Conservation (phyloP, 306 rosid species). For the Abrus precatorius region DNA sequence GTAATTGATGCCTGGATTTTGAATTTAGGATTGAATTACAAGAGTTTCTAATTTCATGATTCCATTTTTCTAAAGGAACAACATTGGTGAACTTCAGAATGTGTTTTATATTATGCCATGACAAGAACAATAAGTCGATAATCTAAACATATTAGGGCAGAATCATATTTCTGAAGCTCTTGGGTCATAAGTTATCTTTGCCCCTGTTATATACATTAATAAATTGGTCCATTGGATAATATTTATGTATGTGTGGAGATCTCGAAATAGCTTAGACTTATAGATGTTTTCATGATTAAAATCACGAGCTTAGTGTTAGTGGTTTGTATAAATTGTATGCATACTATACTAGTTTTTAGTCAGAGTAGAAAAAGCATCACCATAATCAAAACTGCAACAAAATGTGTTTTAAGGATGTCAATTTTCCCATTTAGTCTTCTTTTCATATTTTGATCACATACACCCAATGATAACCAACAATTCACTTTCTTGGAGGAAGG, state of each 20-base stretch:
- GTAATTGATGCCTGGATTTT: not conserved
- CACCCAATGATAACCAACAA: no score
- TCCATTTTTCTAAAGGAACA: not conserved
- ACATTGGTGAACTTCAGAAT: not conserved
- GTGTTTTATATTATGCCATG: not conserved
- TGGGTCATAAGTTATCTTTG: not conserved
- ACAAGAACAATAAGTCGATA: not conserved
- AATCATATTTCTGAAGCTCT: not conserved
- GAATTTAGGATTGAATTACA: not conserved
- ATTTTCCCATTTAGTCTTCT: no score
- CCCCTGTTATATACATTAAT: not conserved
- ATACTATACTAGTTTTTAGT: not conserved
- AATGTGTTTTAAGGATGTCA: no score
- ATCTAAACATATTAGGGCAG: not conserved
- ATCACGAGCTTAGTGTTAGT: not conserved
- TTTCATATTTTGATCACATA: no score
- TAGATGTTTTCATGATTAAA: not conserved
- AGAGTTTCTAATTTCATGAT: not conserved
- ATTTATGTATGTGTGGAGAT: not conserved
- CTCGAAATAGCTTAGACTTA: not conserved
- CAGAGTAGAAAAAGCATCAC: no score
- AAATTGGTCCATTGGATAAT: not conserved
- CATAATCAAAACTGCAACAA: no score
- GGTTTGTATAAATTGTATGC: not conserved
- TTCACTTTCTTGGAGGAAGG: no score